These are phyloP conservation scores for Dionaea muscipula DNA, from an alignment of 179 eudicot species.

Conservation along the genomic window DNA sequence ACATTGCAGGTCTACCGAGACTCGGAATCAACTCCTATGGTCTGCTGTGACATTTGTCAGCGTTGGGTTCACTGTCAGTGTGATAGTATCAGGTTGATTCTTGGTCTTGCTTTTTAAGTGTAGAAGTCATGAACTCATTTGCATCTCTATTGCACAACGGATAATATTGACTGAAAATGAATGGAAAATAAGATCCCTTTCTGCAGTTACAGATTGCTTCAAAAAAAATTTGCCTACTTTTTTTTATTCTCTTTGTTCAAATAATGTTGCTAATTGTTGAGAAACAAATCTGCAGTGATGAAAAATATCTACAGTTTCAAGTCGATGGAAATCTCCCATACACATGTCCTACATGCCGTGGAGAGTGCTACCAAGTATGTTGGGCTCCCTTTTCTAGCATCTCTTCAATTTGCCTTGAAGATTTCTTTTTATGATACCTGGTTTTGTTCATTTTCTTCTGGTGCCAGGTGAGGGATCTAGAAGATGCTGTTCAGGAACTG, in stretches of 20 bases:
- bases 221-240: too few species aligned
- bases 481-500: conserved; percentile 92
- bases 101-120: background rate
- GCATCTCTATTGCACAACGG: too few species aligned
- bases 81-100: conserved; percentile 73
- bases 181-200: too few species aligned
- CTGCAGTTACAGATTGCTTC: background rate
- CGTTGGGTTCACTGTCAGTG: conserved; percentile 92
- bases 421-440: background rate
- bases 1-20: conserved; percentile 78
- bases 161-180: background rate
- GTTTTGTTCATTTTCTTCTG: background rate
- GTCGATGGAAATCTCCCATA: conserved; percentile 84
- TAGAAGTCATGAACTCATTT: too few species aligned
- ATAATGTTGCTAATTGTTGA: conserved; percentile 9
- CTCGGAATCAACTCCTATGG: conserved; percentile 98
- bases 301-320: conserved; percentile 78
- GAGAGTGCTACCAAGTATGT: conserved; percentile 81
- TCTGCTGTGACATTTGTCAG: conserved; percentile 93
- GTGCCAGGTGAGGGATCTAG: conserved; percentile 62
- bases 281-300: conserved; percentile 48
- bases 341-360: conserved; percentile 87
- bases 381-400: background rate
- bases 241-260: too few species aligned
- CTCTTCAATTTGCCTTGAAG: background rate